Base-by-base conservation (phyloP, 2,329 filamentous ascomycete genomes). In the Xylaria sp. region DNA sequence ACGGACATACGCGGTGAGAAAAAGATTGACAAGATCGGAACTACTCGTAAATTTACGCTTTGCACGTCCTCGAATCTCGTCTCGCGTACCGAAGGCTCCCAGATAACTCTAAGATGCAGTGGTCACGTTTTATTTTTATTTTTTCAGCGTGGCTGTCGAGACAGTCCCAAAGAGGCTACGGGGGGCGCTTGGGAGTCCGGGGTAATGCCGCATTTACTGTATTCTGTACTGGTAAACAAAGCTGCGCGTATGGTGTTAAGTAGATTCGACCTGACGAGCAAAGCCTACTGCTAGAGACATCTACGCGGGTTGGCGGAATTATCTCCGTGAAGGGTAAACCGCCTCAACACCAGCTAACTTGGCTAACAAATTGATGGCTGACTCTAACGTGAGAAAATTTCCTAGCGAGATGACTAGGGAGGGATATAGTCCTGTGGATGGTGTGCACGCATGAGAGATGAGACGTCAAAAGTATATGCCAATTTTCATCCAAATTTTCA, bases 91-190 rank as follows among this genome's bases (percentile, higher is more conserved):
- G 61, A 68, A 59, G 47, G 53, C 14, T 27, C 14, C 17, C n/a
- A 17, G 45, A 58, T 57, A 32, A 45, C 24, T 39, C 21, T 32
- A 63, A 59, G 48, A 11, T 27, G 48, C 24, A 53, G 59, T 47
- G n/a, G 55, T 53, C 30, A 32, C 21, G 48, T 36, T 19, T 59
- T 14, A 1, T 36, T 21, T 54, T 55, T 27, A 4, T 39, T 54
- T 55, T 39, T 63, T 69, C 67, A 66, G 67, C 63, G 62, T 69
- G 67, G 63, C 67, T 66, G 67, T 47, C 48, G 14, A 61, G 19
- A 30, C n/a, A 60, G 59, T 59, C 67, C 59, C 11, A 65, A 60
- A 69, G 32, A 30, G 66, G 62, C 42, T 54, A 61, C 55, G 12
- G 65, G 27, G 30, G 21, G 12, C 36, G 54, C 53, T 54, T 65